These are phyloP conservation scores for Monascus purpureus DNA, from an alignment of 495 filamentous ascomycete species.

Conservation along the genomic window DNA sequence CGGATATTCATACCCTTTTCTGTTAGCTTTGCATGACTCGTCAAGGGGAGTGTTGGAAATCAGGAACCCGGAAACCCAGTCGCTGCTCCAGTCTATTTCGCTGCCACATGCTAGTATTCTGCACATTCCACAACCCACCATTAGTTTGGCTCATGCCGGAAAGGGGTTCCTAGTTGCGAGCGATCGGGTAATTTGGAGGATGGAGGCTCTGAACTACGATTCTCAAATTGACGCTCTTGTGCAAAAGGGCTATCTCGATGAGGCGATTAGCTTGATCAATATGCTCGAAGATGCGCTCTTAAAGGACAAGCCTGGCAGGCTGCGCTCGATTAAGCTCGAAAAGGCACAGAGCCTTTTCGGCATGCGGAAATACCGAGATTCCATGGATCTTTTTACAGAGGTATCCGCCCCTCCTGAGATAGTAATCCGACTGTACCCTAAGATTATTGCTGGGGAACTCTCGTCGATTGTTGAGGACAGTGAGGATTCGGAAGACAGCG, in stretches of 20 bases:
- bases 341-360: conserved; percentile 82
- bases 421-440: conserved; percentile 77
- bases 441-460: conserved; percentile 67
- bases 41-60: conserved; percentile 81
- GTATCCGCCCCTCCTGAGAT: conserved; percentile 79
- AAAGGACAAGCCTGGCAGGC: conserved; percentile 62
- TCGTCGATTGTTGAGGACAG: conserved; percentile 46
- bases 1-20: conserved; percentile 91
- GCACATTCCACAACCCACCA: conserved; percentile 88
- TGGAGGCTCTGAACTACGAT: conserved; percentile 88
- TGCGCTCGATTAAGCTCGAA: conserved; percentile 73
- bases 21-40: conserved; percentile 72
- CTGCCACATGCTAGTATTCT: conserved; percentile 67
- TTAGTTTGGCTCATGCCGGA: conserved; percentile 82
- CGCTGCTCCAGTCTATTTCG: conserved; percentile 68
- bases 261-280: conserved; percentile 75
- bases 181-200: conserved; percentile 84
- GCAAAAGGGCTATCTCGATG: conserved; percentile 63
- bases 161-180: conserved; percentile 88
- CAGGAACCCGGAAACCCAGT: conserved; percentile 82
- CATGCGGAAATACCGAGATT: conserved; percentile 69
- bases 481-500: conserved; percentile 28
- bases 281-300: conserved; percentile 90
- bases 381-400: conserved; percentile 80
- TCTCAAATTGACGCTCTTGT: conserved; percentile 79